Conservation (phyloP, 176 grass and related monocot genomes). For the bread wheat (Triticum aestivum) region IWGSC_CS_RefSeq_v2.1 NC_057809.1:27355257-27355756, state of each 20-base stretch:
- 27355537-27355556: background rate
- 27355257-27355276: background rate
- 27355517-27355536: too few species aligned
- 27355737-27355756: background rate
- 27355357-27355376: background rate
- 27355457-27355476: background rate
- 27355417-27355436: too few species aligned
- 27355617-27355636: background rate
- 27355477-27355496: background rate
- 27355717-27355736: background rate
- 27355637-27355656: background rate
- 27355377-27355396: constrained; percentile 14
- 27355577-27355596: background rate
- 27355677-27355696: background rate
- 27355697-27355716: background rate
- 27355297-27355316: background rate
- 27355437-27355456: background rate
- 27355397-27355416: too few species aligned
- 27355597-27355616: constrained; percentile 11
- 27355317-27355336: background rate
- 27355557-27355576: background rate
- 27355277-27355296: background rate
- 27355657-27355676: background rate
- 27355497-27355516: background rate
- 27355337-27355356: background rate